Evolutionary conservation across 1,284 basidiomycete genomes (phyloP).

Genomic region (Irpex sp.): DNA sequence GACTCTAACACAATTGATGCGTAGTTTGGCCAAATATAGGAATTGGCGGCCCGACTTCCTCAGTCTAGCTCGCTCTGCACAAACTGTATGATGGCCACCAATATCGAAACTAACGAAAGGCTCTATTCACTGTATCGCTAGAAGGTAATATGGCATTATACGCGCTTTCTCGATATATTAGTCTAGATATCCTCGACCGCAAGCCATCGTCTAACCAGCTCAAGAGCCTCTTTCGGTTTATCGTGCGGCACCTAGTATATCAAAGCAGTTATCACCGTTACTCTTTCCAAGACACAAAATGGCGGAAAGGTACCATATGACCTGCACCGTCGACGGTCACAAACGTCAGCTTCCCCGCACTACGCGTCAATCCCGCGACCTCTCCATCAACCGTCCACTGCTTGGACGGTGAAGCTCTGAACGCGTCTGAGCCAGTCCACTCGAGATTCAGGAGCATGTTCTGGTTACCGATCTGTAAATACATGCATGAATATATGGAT

Average conservation of each 20-base stretch:
- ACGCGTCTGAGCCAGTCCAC: conserved; percentile 57
- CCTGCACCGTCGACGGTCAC: conserved; percentile 58
- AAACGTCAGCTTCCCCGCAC: conserved; percentile 57
- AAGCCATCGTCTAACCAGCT: conserved; percentile 51
- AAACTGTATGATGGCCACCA: no score
- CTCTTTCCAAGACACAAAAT: background rate
- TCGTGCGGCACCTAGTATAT: conserved; percentile 52
- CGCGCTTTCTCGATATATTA: no score
- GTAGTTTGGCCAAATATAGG: no score
- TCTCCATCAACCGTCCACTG: conserved; percentile 56
- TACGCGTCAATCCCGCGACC: conserved; percentile 54
- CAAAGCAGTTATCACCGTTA: background rate
- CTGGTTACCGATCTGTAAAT: conserved; percentile 47
- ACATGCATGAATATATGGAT: background rate
- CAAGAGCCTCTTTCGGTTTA: conserved; percentile 53
- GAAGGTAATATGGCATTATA: no score
- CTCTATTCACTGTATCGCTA: no score
- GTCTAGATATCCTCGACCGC: conserved; percentile 21
- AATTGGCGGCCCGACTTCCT: no score
- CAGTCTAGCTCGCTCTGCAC: no score
- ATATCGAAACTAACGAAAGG: no score
- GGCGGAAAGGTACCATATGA: conserved; percentile 47
- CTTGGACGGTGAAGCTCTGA: conserved; percentile 39
- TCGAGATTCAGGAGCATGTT: conserved; percentile 57
- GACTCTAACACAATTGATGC: no score